Conservation (phyloP, 2,329 filamentous ascomycete species). For the Bipolaris zeicola region DNA sequence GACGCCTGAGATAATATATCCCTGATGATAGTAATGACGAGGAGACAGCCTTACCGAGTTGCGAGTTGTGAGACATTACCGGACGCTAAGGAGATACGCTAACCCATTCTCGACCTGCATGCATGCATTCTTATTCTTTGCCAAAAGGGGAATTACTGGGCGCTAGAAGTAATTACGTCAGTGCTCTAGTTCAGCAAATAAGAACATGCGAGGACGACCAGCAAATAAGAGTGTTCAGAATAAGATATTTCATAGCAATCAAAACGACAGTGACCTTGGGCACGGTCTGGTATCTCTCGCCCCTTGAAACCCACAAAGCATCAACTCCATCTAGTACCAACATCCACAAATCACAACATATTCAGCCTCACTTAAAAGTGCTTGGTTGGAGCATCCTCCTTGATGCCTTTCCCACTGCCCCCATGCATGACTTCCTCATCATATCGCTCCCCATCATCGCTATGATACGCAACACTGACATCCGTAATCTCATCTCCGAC, state of each 20-base stretch:
- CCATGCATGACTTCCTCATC: conserved; percentile 37
- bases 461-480: conserved; percentile 33
- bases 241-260: not conserved
- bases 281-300: conserved; percentile 15
- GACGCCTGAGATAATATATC: not conserved
- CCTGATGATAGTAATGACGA: not conserved
- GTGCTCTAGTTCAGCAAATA: not conserved
- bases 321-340: not conserved
- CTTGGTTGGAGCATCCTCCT: conserved; percentile 18
- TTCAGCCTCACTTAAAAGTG: conserved; percentile 9
- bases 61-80: not conserved
- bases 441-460: conserved; percentile 33
- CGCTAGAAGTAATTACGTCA: not conserved
- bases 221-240: not conserved
- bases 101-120: not conserved
- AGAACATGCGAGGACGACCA: not conserved
- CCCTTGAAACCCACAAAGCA: not conserved
- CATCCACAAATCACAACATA: not conserved
- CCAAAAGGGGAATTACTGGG: not conserved
- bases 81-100: not conserved
- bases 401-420: conserved; percentile 18
- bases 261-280: conserved; percentile 14
- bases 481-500: conserved; percentile 58
- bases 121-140: not conserved
- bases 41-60: not conserved